These are phyloP conservation scores for Magnolia officinalis DNA, from an alignment of 164 flowering plant species.

Conservation along the genomic window DNA sequence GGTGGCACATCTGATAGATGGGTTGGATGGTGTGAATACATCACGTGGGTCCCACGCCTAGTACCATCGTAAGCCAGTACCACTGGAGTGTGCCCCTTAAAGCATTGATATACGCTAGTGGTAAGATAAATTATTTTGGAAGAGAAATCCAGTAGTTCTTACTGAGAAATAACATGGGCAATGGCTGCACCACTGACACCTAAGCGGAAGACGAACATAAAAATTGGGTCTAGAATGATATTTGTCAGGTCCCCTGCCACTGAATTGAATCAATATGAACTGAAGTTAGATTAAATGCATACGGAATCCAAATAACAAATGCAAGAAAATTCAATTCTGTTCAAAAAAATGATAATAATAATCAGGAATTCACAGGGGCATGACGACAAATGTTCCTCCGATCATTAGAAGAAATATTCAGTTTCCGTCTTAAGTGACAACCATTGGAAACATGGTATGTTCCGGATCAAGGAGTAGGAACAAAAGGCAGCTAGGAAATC, in stretches of 20 bases:
- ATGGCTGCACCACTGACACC: slow-evolving; percentile 96
- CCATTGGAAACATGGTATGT: background rate
- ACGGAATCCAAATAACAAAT: background rate
- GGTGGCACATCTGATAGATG: too few relatives aligned
- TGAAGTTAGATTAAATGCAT: slow-evolving; percentile 2
- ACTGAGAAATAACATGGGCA: slow-evolving; percentile 97
- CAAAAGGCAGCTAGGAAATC: background rate
- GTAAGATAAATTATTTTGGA: background rate
- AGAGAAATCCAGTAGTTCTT: slow-evolving; percentile 25
- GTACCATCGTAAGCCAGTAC: too few relatives aligned
- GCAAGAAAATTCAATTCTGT: too few relatives aligned
- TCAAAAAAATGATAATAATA: background rate
- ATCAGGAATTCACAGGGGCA: background rate
- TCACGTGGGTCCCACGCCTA: too few relatives aligned
- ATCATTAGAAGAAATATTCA: background rate
- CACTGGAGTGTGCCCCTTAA: too few relatives aligned
- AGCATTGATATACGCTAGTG: background rate
- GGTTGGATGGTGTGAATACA: too few relatives aligned
- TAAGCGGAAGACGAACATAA: slow-evolving; percentile 54
- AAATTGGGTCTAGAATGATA: slow-evolving; percentile 75
- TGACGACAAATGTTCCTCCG: background rate
- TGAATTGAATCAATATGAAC: slow-evolving; percentile 20
- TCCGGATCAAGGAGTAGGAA: background rate
- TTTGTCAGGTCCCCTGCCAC: slow-evolving; percentile 76
- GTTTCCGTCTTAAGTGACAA: background rate